Evolutionary conservation across 202 grass and related monocot genomes (phyloP).

Genomic region (Saccharum hybrid): DNA sequence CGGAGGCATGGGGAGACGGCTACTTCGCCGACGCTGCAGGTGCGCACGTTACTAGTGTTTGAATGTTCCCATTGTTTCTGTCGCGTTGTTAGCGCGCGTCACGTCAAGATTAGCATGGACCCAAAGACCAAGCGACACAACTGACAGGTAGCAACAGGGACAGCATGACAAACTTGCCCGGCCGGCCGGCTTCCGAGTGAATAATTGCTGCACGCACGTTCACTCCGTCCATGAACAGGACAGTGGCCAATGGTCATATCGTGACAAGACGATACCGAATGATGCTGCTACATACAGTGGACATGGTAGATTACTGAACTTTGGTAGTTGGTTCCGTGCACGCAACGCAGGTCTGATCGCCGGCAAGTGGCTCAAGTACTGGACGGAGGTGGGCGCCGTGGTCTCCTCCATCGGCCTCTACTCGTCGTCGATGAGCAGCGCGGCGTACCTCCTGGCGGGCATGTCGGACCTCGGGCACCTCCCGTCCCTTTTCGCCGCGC

Average conservation of each 20-base stretch:
- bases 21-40: constrained; percentile 85
- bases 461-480: constrained; percentile 73
- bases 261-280: too few relatives aligned
- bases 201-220: too few relatives aligned
- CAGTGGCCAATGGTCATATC: too few relatives aligned
- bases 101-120: too few relatives aligned
- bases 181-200: neutral
- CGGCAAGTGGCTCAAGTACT: constrained; percentile 74
- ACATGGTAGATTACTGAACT: too few relatives aligned
- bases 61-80: neutral
- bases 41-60: constrained; percentile 13
- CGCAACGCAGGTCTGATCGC: constrained; percentile 59
- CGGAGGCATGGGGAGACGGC: constrained; percentile 69
- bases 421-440: constrained; percentile 61
- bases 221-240: too few relatives aligned
- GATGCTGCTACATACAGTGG: too few relatives aligned
- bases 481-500: constrained; percentile 40
- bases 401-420: constrained; percentile 68
- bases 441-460: constrained; percentile 65
- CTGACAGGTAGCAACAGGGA: neutral
- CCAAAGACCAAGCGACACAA: neutral
- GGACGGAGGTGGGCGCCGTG: constrained; percentile 69
- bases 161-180: neutral
- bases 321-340: neutral
- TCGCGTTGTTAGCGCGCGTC: neutral